Evolutionary conservation across 805 yeast genomes (phyloP).

Genomic region (Maudiozyma saulgeensis): DNA sequence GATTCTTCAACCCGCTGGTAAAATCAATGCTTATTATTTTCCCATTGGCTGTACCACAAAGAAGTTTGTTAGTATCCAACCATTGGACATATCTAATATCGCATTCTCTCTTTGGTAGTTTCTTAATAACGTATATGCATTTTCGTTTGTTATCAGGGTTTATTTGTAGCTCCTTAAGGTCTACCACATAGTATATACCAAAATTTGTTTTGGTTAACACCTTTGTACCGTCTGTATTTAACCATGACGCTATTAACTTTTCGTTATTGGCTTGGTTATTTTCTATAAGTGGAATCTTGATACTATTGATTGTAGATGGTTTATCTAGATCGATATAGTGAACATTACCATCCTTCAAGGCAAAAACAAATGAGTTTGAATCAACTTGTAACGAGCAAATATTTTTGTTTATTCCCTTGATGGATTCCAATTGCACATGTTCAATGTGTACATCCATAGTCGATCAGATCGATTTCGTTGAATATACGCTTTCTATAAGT

Average conservation of each 20-base stretch:
- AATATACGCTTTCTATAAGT: no score
- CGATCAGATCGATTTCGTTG: no score
- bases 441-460: slow-evolving; percentile 22
- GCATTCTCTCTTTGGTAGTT: slow-evolving; percentile 16
- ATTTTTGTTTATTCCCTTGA: slow-evolving; percentile 35
- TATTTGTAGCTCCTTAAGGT: slow-evolving; percentile 2
- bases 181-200: slow-evolving; percentile 20
- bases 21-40: slow-evolving; percentile 12
- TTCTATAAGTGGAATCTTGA: slow-evolving; percentile 27
- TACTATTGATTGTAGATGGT: slow-evolving; percentile 48
- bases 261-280: slow-evolving; percentile 12
- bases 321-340: slow-evolving; percentile 55
- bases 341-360: slow-evolving; percentile 43
- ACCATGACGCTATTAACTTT: slow-evolving; percentile 17
- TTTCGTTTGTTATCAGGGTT: not conserved
- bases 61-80: slow-evolving; percentile 9
- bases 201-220: slow-evolving; percentile 25
- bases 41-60: slow-evolving; percentile 21
- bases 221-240: slow-evolving; percentile 14
- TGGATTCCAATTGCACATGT: slow-evolving; percentile 42
- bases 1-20: slow-evolving; percentile 1
- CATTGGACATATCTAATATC: slow-evolving; percentile 19
- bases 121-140: slow-evolving; percentile 7
- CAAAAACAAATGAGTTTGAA: slow-evolving; percentile 46
- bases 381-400: slow-evolving; percentile 45